A percentile compares a stretch with the other conserved stretches of the same genome.
These are phyloP conservation scores for Penicillium chermesinum DNA, from an alignment of 495 filamentous ascomycete species.

Conservation along the genomic window DNA sequence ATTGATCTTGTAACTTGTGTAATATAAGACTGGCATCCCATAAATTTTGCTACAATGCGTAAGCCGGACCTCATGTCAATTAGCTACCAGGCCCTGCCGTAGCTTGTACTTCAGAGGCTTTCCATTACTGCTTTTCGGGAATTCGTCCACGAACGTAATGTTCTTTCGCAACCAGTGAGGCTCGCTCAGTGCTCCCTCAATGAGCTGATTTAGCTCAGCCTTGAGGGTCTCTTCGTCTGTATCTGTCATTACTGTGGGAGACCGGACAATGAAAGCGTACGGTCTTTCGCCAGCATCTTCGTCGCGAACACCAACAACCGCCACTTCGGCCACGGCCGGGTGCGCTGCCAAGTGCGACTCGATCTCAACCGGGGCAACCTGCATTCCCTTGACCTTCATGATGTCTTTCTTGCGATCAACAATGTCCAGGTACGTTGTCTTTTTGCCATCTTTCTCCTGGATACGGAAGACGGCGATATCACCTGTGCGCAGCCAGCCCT, in stretches of 20 bases:
- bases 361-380: background rate
- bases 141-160: background rate
- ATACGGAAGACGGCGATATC: background rate
- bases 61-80: background rate
- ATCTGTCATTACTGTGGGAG: background rate
- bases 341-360: background rate
- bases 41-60: too few species aligned
- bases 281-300: background rate
- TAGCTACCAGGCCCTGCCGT: background rate
- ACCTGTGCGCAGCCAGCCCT: background rate
- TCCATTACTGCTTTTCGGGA: background rate
- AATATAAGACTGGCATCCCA: too few species aligned
- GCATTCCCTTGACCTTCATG: background rate
- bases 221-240: background rate
- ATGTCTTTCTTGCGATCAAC: background rate
- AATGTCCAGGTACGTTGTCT: background rate
- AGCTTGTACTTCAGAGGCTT: background rate
- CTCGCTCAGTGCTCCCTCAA: background rate
- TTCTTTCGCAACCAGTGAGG: background rate
- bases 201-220: background rate
- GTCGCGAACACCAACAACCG: background rate
- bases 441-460: background rate
- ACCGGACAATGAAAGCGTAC: background rate
- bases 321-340: background rate
- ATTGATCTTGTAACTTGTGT: too few species aligned